phyloP scores from a whole-genome alignment of 345 rosid genomes.

The Gossypium rotundifolium region DNA sequence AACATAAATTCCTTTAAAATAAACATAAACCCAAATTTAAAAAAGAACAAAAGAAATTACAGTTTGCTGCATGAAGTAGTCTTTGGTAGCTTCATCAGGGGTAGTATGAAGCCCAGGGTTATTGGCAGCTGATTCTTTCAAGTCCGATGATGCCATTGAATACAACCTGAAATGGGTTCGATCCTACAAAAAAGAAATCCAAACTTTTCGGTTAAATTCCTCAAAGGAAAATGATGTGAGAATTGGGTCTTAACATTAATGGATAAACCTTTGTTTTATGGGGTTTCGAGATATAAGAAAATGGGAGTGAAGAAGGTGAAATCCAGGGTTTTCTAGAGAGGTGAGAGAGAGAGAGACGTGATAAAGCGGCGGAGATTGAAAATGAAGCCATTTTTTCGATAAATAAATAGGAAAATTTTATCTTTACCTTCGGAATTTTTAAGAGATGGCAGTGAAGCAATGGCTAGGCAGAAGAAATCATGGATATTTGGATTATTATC shows the following conservation, averaged over 20 bases:
- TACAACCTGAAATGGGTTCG: constrained; percentile 37
- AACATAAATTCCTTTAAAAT: neutral
- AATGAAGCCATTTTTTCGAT: neutral
- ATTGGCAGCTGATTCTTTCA: constrained; percentile 64
- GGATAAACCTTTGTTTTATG: neutral
- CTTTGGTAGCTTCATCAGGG: constrained; percentile 72
- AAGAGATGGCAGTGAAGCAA: no score
- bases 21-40: neutral
- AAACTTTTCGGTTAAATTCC: neutral
- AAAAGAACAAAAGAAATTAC: constrained; percentile 25
- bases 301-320: neutral
- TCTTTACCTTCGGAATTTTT: no score
- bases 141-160: constrained; percentile 69
- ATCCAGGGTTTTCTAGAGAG: neutral
- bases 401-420: no score
- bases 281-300: neutral
- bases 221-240: neutral
- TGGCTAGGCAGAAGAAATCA: no score
- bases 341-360: neutral
- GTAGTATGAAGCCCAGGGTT: constrained; percentile 67
- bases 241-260: neutral
- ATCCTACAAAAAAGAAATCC: constrained; percentile 24
- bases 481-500: no score
- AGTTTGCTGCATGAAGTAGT: constrained; percentile 89
- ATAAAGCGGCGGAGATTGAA: constrained; percentile 1